Evolutionary conservation across 805 yeast genomes (phyloP), one percentile per base, ranked within the genome.

Genomic region (Metschnikowia orientalis): DNA sequence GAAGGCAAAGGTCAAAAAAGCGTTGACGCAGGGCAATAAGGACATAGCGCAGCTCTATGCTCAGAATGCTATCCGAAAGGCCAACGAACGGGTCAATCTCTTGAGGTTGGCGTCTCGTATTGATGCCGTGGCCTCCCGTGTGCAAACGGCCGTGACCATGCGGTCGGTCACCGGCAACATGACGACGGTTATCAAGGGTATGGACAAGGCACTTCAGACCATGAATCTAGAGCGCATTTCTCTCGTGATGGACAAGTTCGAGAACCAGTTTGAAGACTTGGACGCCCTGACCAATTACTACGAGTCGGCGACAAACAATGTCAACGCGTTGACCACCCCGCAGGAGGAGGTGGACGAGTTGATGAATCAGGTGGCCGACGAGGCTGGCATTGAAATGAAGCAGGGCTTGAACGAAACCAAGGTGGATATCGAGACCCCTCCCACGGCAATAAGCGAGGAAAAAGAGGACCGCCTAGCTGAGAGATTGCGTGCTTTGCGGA

Each of bases 121-220:
- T 13, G 99, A 92, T 60, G 90, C 97, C 0, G 98, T 92, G 15
- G 95, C 97, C 0, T 81, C 94, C 4, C 65, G 98, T 38, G 95
- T 92, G 2, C 97, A 90, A 50, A 92, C 99, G 0, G 98, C 98
- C 0, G 97, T 92, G 5, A 90, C 97, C 0, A 92, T 92, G 99
- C 73, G 95, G 45, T 78, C 85, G 30, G 96, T 92, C 8, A 86
- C 95, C 0, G 88, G 89, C 2, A 89, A 88, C 48, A 92, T 92
- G 97, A 76, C 92, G 6, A 79, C 75, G 30, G 97, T 90, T 8
- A 92, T 94, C 37, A 78, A 72, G 52, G 97, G 97, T 7, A 90
- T 92, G 97, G 98, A 92, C 58, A 79, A 77, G 51, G 98, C 98
- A 1, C 73, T 92, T 63, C 92, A 86, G 50, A 80, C 90, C 14